phyloP scores from a whole-genome alignment of 192 early-diverging fungal species.

The Mycoemilia scoparia region DNA sequence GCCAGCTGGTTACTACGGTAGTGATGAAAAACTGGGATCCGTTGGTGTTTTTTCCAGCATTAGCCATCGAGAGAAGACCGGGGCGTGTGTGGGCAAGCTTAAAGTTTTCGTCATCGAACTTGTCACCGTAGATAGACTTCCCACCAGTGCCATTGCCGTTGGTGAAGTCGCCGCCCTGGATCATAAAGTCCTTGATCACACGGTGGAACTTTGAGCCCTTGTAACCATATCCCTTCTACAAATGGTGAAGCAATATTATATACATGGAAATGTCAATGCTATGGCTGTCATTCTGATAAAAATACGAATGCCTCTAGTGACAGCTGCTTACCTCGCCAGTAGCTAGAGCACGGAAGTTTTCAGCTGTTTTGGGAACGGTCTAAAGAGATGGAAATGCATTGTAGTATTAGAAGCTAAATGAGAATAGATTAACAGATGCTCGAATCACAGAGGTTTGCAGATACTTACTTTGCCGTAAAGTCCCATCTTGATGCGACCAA shows the following conservation, averaged over 20 bases:
- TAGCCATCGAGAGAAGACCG: constrained; percentile 65
- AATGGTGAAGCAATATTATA: too few species aligned
- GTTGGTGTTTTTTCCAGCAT: constrained; percentile 57
- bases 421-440: too few species aligned
- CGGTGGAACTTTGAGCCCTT: constrained; percentile 76
- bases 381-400: too few species aligned
- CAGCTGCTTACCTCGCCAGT: too few species aligned
- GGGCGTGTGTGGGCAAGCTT: constrained; percentile 48
- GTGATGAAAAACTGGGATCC: constrained; percentile 77
- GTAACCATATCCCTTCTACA: constrained; percentile 34
- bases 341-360: constrained; percentile 71
- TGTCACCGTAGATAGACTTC: constrained; percentile 61
- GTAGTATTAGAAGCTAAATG: too few species aligned
- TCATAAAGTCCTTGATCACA: constrained; percentile 76
- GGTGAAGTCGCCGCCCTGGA: constrained; percentile 79
- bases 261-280: too few species aligned
- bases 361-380: constrained; percentile 78
- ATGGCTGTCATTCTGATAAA: too few species aligned
- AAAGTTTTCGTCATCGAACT: constrained; percentile 69
- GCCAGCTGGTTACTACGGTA: constrained; percentile 51
- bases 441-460: too few species aligned
- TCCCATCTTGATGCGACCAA: constrained; percentile 32
- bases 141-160: constrained; percentile 64
- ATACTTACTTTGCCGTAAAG: constrained; percentile 72
- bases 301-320: too few species aligned